A percentile compares a stretch with the other conserved stretches of the same genome.
phyloP scores from a whole-genome alignment of 192 early-diverging fungal genomes.

The Backusella sp. region DNA sequence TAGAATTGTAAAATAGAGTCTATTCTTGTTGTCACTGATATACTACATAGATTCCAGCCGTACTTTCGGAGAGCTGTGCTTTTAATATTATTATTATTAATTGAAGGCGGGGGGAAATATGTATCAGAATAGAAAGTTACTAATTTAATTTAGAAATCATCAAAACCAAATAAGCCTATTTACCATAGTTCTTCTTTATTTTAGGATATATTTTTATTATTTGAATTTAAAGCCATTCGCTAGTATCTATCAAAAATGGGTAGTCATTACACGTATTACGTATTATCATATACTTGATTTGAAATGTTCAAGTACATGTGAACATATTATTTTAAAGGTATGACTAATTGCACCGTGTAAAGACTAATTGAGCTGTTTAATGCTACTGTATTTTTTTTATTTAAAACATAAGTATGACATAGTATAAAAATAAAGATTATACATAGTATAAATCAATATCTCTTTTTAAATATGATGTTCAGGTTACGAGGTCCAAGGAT shows the following conservation, averaged over 20 bases:
- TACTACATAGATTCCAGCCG: not conserved
- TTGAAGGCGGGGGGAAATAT: not conserved
- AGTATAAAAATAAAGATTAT: not conserved
- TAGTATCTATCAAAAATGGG: too few relatives aligned
- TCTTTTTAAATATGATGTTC: slow-evolving; percentile 6
- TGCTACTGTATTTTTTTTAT: not conserved
- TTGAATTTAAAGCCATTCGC: too few relatives aligned
- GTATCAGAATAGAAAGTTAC: not conserved
- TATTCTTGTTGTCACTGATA: not conserved
- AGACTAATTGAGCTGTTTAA: not conserved
- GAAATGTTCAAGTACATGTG: too few relatives aligned
- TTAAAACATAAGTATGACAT: not conserved
- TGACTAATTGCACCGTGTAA: too few relatives aligned
- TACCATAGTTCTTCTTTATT: too few relatives aligned
- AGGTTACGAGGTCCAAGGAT: slow-evolving; percentile 12
- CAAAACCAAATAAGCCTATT: not conserved
- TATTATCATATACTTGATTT: too few relatives aligned
- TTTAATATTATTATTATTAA: not conserved
- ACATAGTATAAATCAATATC: slow-evolving; percentile 1
- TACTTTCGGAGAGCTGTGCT: not conserved
- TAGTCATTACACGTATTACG: too few relatives aligned
- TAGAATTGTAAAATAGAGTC: too few relatives aligned
- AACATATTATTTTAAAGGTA: too few relatives aligned
- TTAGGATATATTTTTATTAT: too few relatives aligned
- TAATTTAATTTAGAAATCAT: not conserved